Base-by-base conservation (phyloP, 1,284 basidiomycete species). In the Melampsora americana region DNA sequence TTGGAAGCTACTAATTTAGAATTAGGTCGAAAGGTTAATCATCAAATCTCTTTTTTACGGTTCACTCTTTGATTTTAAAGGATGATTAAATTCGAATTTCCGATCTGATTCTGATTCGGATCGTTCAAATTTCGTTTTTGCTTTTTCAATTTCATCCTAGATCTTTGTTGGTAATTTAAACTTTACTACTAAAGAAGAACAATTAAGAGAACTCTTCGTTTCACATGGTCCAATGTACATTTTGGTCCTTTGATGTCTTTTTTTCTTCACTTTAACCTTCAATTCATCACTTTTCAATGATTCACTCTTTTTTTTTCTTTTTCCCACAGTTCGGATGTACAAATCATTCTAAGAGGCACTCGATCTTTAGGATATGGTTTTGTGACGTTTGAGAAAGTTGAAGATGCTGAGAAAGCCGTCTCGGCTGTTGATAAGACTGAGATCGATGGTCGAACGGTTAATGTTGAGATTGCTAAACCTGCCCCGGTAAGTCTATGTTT, bases 381-480 rank as follows among this genome's bases (percentile, higher is more conserved):
- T 83, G 92, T 94, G 83, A 88, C 90, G 79, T 87, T 93, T 84
- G 86, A 87, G 82, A 90, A 87, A 82, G 86, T 86, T 83, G 91
- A 91, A 83, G 90, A 92, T 82, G 92, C 90, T 78, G 86, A 93
- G 85, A 89, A 89, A 84, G 94, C 92, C 78, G 90, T 93, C 82
- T 90, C 93, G 79, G 85, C 87, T 82, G 90, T 95, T 82, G 87
- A 95, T 87, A 91, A 90, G 84, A 86, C 89, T 83, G 90, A 93
- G 84, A 89, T 95, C 83, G 90, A 92, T 79, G 92, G 90, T 79
- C 92, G 93, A 83, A 86, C 86, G 84, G 88, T 95, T 83, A 89
- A 91, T 83, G 87, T 95, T 84, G 90, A 95, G 86, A 85, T 92
- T 82, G 94, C 93, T 82, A 93, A 93, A 85, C 90, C 92, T 77